A percentile compares a stretch with the other conserved stretches of the same genome.
Conservation (phyloP, 1,139 yeast genomes). For the Suhomyces bolitotheri region DNA sequence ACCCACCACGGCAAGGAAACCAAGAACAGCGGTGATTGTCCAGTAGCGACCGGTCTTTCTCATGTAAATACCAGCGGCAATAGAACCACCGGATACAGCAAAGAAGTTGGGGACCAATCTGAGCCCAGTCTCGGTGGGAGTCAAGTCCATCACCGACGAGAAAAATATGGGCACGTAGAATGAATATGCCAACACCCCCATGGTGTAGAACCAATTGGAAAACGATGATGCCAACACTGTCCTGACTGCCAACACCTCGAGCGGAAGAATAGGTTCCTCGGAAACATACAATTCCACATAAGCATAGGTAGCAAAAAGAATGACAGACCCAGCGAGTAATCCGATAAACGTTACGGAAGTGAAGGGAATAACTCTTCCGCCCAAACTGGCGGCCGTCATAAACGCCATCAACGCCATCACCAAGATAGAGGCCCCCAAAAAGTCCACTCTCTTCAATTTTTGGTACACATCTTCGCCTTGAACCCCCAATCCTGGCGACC, state of each 20-base stretch:
- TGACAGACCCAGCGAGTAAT: conserved; percentile 21
- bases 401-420: conserved; percentile 53
- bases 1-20: conserved; percentile 50
- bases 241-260: conserved; percentile 53
- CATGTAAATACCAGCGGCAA: conserved; percentile 71
- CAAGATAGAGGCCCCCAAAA: conserved; percentile 65
- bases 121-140: conserved; percentile 61
- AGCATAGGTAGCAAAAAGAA: conserved; percentile 37
- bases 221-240: conserved; percentile 66
- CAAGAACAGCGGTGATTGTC: conserved; percentile 45
- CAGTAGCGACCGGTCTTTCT: conserved; percentile 67
- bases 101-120: conserved; percentile 66
- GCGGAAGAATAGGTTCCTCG: conserved; percentile 68
- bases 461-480: conserved; percentile 41
- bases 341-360: conserved; percentile 34
- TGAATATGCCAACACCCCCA: conserved; percentile 53
- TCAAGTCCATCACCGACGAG: conserved; percentile 54
- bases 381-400: conserved; percentile 69
- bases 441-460: conserved; percentile 63
- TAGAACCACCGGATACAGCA: conserved; percentile 69
- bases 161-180: conserved; percentile 68
- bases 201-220: conserved; percentile 65
- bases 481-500: conserved; percentile 47
- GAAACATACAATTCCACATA: conserved; percentile 57
- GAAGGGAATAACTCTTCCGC: conserved; percentile 57